These are phyloP conservation scores for Tolypocladium endophyticum DNA, from an alignment of 2,329 filamentous ascomycete genomes.

Conservation along the genomic window DNA sequence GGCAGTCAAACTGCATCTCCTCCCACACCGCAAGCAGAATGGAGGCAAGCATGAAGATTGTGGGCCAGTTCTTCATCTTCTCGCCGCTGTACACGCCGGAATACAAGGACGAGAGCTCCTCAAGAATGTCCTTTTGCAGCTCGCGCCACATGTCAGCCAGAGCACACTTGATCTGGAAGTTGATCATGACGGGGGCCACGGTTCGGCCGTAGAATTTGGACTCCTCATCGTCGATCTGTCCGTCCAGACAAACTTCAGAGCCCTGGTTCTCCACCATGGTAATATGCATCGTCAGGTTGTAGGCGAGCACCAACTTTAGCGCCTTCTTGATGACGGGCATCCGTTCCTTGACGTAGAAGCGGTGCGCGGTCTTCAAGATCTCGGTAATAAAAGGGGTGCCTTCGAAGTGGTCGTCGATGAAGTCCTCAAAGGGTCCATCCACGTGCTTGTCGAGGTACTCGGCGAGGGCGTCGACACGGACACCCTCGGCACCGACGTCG, in stretches of 20 bases:
- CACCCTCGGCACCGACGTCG: slow-evolving; percentile 79
- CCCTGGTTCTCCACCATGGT: slow-evolving; percentile 88
- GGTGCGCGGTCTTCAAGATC: slow-evolving; percentile 91
- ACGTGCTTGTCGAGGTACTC: slow-evolving; percentile 95
- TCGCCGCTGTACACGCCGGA: slow-evolving; percentile 97
- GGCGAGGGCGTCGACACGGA: slow-evolving; percentile 69
- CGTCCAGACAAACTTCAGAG: slow-evolving; percentile 65
- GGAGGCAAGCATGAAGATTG: slow-evolving; percentile 93
- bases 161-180: slow-evolving; percentile 97
- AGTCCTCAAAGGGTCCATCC: slow-evolving; percentile 81
- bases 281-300: slow-evolving; percentile 90
- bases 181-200: slow-evolving; percentile 95
- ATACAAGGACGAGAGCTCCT: slow-evolving; percentile 86
- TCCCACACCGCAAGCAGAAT: slow-evolving; percentile 94
- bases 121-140: slow-evolving; percentile 88
- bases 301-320: slow-evolving; percentile 86
- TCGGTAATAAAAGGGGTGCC: slow-evolving; percentile 92
- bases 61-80: slow-evolving; percentile 97
- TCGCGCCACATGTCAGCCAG: slow-evolving; percentile 98
- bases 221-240: slow-evolving; percentile 74
- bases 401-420: slow-evolving; percentile 93
- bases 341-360: slow-evolving; percentile 82
- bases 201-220: slow-evolving; percentile 87
- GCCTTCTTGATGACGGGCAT: slow-evolving; percentile 88
- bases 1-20: slow-evolving; percentile 97